These are phyloP conservation scores for Neocucurbitaria cava DNA, from an alignment of 2,329 filamentous ascomycete species.

Conservation along the genomic window DNA sequence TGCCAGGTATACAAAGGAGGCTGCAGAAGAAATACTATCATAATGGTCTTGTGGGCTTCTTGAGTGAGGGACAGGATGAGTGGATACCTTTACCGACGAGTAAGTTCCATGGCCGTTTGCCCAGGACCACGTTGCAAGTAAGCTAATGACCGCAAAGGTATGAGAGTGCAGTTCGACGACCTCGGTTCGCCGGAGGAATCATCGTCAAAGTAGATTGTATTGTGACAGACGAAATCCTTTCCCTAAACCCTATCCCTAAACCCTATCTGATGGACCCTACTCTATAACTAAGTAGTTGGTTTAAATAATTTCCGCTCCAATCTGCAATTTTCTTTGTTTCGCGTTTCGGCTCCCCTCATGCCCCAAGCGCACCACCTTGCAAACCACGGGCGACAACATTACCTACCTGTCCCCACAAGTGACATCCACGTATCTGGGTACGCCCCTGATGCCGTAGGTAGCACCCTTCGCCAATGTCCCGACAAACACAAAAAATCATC, in stretches of 20 bases:
- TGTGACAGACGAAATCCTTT: neutral
- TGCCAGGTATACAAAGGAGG: slow-evolving; percentile 1
- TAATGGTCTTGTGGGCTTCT: slow-evolving; percentile 9
- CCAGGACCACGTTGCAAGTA: neutral
- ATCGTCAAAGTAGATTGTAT: neutral
- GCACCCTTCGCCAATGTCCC: slow-evolving; percentile 1
- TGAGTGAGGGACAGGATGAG: slow-evolving; percentile 16
- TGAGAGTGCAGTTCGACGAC: neutral
- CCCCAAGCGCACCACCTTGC: neutral
- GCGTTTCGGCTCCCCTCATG: neutral
- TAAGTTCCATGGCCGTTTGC: slow-evolving; percentile 1
- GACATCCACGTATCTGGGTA: neutral
- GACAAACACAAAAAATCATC: slow-evolving; percentile 5
- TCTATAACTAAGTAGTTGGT: too few species aligned
- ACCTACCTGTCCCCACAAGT: too few species aligned
- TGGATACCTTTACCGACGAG: slow-evolving; percentile 12
- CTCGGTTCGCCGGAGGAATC: neutral
- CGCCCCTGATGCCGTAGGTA: neutral
- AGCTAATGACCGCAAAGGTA: neutral
- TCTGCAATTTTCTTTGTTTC: neutral
- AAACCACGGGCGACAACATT: too few species aligned
- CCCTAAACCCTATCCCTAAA: neutral
- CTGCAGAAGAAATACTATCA: slow-evolving; percentile 4
- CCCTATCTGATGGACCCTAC: too few species aligned
- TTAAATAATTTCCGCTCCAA: neutral